Evolutionary conservation across 805 yeast species (phyloP), one percentile per base, ranked within the genome.

Genomic region (Saturnispora gosingensis): DNA sequence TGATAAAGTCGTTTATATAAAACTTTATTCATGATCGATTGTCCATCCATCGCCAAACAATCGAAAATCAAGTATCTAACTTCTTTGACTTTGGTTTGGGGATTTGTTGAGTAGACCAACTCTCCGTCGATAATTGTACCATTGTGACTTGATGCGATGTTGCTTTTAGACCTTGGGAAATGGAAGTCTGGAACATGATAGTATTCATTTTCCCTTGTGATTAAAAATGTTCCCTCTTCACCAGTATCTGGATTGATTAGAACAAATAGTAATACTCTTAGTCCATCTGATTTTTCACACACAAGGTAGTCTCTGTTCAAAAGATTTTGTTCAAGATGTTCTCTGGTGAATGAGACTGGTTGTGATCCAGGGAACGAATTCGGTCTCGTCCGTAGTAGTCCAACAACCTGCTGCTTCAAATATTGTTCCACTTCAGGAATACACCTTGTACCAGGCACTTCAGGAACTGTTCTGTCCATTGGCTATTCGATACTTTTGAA

Each of bases 91-190:
- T 75, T 76, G 1, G 77, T 77, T 10, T 65, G 60, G 7, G 80
- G 80, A 54, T 77, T 77, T 10, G 70, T 74, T 56, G 87, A 89
- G 57, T 81, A 67, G 3, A 93, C 97, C 49, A 93, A 74, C 68
- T 93, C 99, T 3, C 99, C 99, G 67, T 93, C 99, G 7, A 93
- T 76, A 7, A 93, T 71, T 0, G 97, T 85, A 3, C 96, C 97
- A 57, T 84, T 85, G 59, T 90, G 97, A 56, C 81, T 82, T 1
- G 80, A 71, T 50, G 70, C 71, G 18, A 77, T 75, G 45, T 77
- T 74, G 9, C 72, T 69, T 56, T 60, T 62, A 2, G 65, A 57
- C 39, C 72, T 59, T 0, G 98, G 97, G 65, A 95, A 88, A 65
- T 89, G 95, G 58, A 95, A 80, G 51, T 83, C 81, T 24, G 88